A percentile compares a stretch with the other conserved stretches of the same genome.
These are phyloP conservation scores for Hyphodiscus sp. DNA, from an alignment of 2,329 filamentous ascomycete genomes.

Conservation along the genomic window DNA sequence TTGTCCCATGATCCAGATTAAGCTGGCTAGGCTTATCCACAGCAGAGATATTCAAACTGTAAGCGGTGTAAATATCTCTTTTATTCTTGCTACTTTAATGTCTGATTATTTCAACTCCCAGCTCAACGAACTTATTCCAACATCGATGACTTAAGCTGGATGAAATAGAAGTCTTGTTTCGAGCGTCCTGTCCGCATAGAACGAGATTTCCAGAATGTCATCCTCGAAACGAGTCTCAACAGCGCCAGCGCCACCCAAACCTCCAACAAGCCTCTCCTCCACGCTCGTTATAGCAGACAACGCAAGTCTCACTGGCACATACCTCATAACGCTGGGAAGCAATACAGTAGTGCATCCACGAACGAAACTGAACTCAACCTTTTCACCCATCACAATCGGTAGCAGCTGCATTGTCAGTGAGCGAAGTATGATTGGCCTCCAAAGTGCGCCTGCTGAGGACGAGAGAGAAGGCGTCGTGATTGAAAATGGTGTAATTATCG, in stretches of 20 bases:
- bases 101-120: conserved; percentile 11
- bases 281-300: conserved; percentile 56
- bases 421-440: conserved; percentile 47
- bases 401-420: conserved; percentile 80
- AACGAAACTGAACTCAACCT: conserved; percentile 67
- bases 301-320: conserved; percentile 59
- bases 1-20: background rate
- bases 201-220: conserved; percentile 18
- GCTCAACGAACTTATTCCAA: conserved; percentile 4
- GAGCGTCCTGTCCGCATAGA: background rate
- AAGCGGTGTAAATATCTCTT: conserved; percentile 16
- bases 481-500: conserved; percentile 55
- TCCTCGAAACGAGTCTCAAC: conserved; percentile 39
- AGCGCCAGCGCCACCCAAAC: conserved; percentile 47
- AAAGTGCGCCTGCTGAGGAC: conserved; percentile 27
- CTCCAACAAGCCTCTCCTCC: conserved; percentile 54
- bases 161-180: background rate
- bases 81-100: conserved; percentile 11
- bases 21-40: background rate
- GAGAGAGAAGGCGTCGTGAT: conserved; percentile 38
- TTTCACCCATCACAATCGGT: conserved; percentile 74
- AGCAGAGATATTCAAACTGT: conserved; percentile 5
- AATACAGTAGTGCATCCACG: conserved; percentile 84
- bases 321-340: conserved; percentile 72
- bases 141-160: conserved; percentile 6